Conservation (phyloP, 2,329 filamentous ascomycete genomes). For the Penicillium sp. region DNA sequence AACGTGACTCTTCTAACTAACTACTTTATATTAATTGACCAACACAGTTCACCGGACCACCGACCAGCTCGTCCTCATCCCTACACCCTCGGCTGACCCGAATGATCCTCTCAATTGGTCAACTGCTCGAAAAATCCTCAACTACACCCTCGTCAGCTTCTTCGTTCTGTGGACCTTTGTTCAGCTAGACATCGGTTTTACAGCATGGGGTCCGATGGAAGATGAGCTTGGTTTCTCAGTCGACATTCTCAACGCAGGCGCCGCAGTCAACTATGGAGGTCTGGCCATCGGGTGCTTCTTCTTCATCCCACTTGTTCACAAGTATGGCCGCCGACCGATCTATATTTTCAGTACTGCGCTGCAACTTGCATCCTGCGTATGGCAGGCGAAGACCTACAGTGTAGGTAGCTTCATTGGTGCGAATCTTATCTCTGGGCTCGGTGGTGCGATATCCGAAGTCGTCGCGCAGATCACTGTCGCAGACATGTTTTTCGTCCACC, state of each 20-base stretch:
- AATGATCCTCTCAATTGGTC: constrained; percentile 34
- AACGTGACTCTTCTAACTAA: neutral
- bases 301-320: constrained; percentile 50
- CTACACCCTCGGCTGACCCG: constrained; percentile 27
- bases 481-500: constrained; percentile 53
- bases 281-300: constrained; percentile 48
- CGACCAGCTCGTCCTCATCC: constrained; percentile 22
- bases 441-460: constrained; percentile 48
- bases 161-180: constrained; percentile 33
- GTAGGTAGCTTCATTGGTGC: constrained; percentile 46
- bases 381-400: constrained; percentile 47
- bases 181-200: constrained; percentile 42
- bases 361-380: constrained; percentile 43
- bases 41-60: constrained; percentile 10
- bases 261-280: constrained; percentile 47
- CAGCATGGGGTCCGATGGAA: constrained; percentile 48
- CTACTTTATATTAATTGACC: neutral
- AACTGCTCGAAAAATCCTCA: constrained; percentile 25
- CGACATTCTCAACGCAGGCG: constrained; percentile 47
- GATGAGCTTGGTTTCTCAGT: constrained; percentile 47
- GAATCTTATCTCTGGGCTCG: constrained; percentile 48
- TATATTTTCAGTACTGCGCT: constrained; percentile 48
- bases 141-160: constrained; percentile 30
- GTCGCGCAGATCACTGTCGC: constrained; percentile 51
- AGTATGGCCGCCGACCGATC: constrained; percentile 50